Evolutionary conservation across 345 rosid genomes (phyloP), one percentile per base, ranked within the genome.

Genomic region (Pugionium cornutum): DNA sequence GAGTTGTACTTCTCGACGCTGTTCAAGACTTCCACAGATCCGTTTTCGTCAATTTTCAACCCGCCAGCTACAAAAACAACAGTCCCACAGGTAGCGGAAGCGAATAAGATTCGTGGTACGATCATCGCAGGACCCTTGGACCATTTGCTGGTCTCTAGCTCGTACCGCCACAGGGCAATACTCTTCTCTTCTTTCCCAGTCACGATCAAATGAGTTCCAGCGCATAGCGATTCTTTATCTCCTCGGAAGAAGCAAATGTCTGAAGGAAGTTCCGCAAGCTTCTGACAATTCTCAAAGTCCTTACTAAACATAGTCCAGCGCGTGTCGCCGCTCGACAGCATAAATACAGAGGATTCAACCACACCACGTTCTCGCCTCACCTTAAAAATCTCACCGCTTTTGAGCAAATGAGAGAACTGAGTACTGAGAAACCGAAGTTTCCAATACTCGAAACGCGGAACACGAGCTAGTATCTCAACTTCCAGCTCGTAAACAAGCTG

Each of bases 61-160:
- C 98, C 98, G 5, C 98, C 98, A 4, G 98, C 95, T 49, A 89
- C 87, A 64, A 74, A 82, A 39, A 83, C 95, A 18, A 66, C 74
- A 31, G 78, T 62, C 30, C 92, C 96, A 47, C 83, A 78, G 0
- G 84, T 82, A 11, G 92, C 91, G 0, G 98, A 92, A 4, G 91
- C 98, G 5, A 89, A 89, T 75, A 92, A 64, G 72, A 92, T 83
- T 62, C 96, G 68, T 2, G 95, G 92, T 1, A 67, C 68, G 32
- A 63, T 82, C 98, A 92, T 89, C 0, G 80, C 62, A 9, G 90
- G 88, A 37, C 92, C 96, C 60, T 84, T 89, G 35, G 62, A 79
- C 98, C 98, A 92, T 66, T 68, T 80, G 51, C 78, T 83, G 1
- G 84, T 83, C 50, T 83, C 89, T 11, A 86, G 26, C 68, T 87